A percentile compares a stretch with the other conserved stretches of the same genome.
phyloP scores from a whole-genome alignment of 2,329 filamentous ascomycete genomes.

The Monilinia aucupariae region DNA sequence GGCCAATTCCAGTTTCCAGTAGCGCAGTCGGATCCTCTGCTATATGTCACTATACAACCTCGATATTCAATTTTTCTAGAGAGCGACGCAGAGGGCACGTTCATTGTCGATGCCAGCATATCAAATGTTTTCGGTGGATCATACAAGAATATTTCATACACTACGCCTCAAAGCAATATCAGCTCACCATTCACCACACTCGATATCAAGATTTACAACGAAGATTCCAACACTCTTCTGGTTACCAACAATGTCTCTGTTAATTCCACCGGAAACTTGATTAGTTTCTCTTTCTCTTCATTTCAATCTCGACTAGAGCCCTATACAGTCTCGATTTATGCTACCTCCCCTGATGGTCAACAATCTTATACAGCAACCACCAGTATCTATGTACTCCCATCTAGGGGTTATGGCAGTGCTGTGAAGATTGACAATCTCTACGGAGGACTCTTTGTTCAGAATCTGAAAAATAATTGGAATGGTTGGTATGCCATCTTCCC shows the following conservation, averaged over 20 bases:
- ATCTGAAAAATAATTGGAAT: constrained; percentile 30
- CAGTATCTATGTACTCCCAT: constrained; percentile 40
- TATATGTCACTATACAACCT: constrained; percentile 43
- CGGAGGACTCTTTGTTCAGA: constrained; percentile 42
- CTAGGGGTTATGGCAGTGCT: constrained; percentile 40
- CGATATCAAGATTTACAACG: constrained; percentile 32
- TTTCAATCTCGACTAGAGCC: constrained; percentile 35
- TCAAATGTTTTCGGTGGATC: constrained; percentile 38
- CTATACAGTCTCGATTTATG: constrained; percentile 38
- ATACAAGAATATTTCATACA: constrained; percentile 29
- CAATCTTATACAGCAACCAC: constrained; percentile 37
- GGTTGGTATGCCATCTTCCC: constrained; percentile 40
- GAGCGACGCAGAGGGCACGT: constrained; percentile 36
- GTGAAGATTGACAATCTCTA: constrained; percentile 44
- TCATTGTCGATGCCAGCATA: constrained; percentile 41
- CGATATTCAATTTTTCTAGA: constrained; percentile 45
- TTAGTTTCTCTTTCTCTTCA: constrained; percentile 35
- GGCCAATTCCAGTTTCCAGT: constrained; percentile 42
- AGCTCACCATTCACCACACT: constrained; percentile 22
- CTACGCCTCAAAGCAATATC: constrained; percentile 18
- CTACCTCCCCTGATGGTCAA: constrained; percentile 31
- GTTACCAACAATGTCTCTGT: constrained; percentile 34
- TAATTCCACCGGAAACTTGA: constrained; percentile 37
- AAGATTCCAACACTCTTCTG: constrained; percentile 28
- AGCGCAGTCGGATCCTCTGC: constrained; percentile 35